Conservation (phyloP, 371 early-diverging fungal genomes). For the Mortierella sp. region DNA sequence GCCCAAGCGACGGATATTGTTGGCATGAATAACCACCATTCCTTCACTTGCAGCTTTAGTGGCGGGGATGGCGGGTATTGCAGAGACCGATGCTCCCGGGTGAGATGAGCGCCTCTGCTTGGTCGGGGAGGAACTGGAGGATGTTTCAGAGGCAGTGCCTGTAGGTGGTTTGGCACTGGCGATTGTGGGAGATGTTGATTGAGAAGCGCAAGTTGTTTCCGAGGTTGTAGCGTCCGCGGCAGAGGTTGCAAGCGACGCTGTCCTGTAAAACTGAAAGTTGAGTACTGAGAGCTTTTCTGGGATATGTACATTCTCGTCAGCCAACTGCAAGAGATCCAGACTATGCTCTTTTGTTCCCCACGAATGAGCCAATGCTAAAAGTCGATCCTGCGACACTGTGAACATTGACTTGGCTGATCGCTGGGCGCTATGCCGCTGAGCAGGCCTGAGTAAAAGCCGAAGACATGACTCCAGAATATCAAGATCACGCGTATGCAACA, state of each 20-base stretch:
- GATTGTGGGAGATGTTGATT: background rate
- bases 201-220: too few species aligned
- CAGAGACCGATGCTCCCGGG: slow-evolving; percentile 22
- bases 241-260: slow-evolving; percentile 16
- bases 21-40: slow-evolving; percentile 55
- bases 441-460: slow-evolving; percentile 79
- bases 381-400: slow-evolving; percentile 70
- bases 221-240: slow-evolving; percentile 20
- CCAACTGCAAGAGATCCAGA: slow-evolving; percentile 59
- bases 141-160: background rate
- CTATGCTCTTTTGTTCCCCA: slow-evolving; percentile 64
- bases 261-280: slow-evolving; percentile 75
- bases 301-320: slow-evolving; percentile 54
- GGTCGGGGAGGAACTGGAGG: slow-evolving; percentile 9
- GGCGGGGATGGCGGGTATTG: slow-evolving; percentile 2
- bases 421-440: slow-evolving; percentile 82
- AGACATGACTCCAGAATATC: slow-evolving; percentile 80
- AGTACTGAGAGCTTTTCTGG: slow-evolving; percentile 64
- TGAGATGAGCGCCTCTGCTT: slow-evolving; percentile 34
- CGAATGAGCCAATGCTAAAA: slow-evolving; percentile 68
- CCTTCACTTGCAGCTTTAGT: slow-evolving; percentile 55
- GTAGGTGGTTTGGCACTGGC: slow-evolving; percentile 1
- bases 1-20: slow-evolving; percentile 37
- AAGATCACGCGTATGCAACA: slow-evolving; percentile 77
- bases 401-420: slow-evolving; percentile 73